A percentile compares a stretch with the other conserved stretches of the same genome.
These are phyloP conservation scores for Blumeria hordei DNA, from an alignment of 2,329 filamentous ascomycete species.

Conservation along the genomic window DNA sequence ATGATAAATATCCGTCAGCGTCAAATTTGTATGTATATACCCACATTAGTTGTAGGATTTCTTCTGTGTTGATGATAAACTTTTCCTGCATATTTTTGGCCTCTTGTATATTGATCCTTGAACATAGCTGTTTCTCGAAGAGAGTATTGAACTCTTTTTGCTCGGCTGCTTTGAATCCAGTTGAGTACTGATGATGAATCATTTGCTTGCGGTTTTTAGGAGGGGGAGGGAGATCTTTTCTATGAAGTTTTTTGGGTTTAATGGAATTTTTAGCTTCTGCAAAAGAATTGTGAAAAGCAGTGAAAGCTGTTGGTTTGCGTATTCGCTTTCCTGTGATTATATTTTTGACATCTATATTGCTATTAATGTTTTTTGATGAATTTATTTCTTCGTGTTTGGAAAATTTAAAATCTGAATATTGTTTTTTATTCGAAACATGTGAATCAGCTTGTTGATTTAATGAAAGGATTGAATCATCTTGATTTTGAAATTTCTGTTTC, in stretches of 20 bases:
- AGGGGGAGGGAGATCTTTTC: neutral
- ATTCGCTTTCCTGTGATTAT: neutral
- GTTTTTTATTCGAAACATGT: neutral
- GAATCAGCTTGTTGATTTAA: neutral
- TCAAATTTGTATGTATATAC: conserved; percentile 12
- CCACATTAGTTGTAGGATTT: conserved; percentile 3
- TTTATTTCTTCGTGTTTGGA: neutral
- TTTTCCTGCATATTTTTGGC: neutral
- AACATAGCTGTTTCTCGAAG: neutral
- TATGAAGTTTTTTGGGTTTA: neutral
- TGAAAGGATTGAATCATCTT: neutral
- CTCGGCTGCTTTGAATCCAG: neutral
- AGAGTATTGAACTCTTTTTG: neutral
- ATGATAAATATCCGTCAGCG: conserved; percentile 5
- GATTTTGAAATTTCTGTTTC: neutral
- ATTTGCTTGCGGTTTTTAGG: neutral
- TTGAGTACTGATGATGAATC: neutral
- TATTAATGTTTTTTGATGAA: neutral
- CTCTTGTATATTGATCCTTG: neutral
- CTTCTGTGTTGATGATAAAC: neutral
- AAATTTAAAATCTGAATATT: neutral
- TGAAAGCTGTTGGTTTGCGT: neutral
- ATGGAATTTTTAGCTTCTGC: neutral
- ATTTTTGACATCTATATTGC: neutral
- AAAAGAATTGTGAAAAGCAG: neutral